Evolutionary conservation across 805 yeast species (phyloP).

Genomic region (Kodamaea kakaduensis): DNA sequence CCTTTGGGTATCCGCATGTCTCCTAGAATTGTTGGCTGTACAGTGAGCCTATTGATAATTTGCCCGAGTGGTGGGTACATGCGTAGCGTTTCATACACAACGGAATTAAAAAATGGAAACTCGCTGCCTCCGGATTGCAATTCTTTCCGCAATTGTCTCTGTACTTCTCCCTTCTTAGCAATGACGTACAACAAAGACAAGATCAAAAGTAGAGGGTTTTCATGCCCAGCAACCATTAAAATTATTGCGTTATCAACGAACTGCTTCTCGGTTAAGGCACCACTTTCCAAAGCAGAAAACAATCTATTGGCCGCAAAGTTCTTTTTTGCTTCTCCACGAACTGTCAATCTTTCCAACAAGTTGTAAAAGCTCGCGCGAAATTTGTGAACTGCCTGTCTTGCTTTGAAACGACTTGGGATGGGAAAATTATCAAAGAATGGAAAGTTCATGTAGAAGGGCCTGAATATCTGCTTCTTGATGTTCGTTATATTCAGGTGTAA

Average conservation of each 20-base stretch:
- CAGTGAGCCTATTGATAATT: slow-evolving; percentile 48
- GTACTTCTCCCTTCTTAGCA: slow-evolving; percentile 39
- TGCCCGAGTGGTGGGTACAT: slow-evolving; percentile 55
- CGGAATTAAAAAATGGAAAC: slow-evolving; percentile 27
- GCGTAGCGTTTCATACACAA: slow-evolving; percentile 46
- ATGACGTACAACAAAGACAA: slow-evolving; percentile 45
- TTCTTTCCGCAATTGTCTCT: slow-evolving; percentile 25
- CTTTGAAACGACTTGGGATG: slow-evolving; percentile 43
- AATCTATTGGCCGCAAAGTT: slow-evolving; percentile 38
- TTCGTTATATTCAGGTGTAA: slow-evolving; percentile 38
- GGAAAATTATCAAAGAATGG: slow-evolving; percentile 52
- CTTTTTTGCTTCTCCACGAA: slow-evolving; percentile 19
- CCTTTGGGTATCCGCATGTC: slow-evolving; percentile 46
- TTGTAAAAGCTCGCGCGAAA: slow-evolving; percentile 37
- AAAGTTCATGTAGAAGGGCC: slow-evolving; percentile 51
- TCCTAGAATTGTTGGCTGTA: slow-evolving; percentile 37
- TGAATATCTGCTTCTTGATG: slow-evolving; percentile 51
- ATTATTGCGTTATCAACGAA: slow-evolving; percentile 53
- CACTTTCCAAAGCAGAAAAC: slow-evolving; percentile 35
- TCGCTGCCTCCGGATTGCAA: slow-evolving; percentile 5
- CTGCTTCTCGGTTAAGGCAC: slow-evolving; percentile 41
- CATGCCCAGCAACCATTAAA: slow-evolving; percentile 59
- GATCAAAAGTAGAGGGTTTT: slow-evolving; percentile 53
- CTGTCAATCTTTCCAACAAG: slow-evolving; percentile 24
- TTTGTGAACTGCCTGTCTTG: slow-evolving; percentile 38